Evolutionary conservation across 805 yeast genomes (phyloP).

Genomic region (Pichia thaimueangensis): DNA sequence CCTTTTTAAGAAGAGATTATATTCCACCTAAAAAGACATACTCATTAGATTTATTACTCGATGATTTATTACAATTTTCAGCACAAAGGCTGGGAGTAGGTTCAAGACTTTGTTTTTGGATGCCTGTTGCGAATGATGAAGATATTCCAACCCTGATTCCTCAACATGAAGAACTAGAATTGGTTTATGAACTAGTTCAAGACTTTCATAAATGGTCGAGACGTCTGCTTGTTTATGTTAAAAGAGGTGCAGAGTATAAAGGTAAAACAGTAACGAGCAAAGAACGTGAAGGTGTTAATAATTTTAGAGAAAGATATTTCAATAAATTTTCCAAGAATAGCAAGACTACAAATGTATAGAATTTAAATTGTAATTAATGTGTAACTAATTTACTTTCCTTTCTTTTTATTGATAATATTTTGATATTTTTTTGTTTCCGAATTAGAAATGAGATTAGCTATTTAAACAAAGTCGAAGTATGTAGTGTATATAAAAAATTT

Average conservation of each 20-base stretch:
- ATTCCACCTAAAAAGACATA: constrained; percentile 92
- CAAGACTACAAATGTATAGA: not conserved
- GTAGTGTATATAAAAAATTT: constrained; percentile 1
- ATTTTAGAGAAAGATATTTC: constrained; percentile 76
- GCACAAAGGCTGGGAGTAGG: constrained; percentile 61
- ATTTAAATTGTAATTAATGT: too few relatives aligned
- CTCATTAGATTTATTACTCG: constrained; percentile 66
- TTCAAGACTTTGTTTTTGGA: constrained; percentile 91
- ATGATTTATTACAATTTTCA: constrained; percentile 71
- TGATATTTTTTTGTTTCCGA: constrained; percentile 1
- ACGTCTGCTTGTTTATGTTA: constrained; percentile 72
- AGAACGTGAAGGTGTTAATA: constrained; percentile 41
- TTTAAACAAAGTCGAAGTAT: constrained; percentile 2
- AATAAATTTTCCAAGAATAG: constrained; percentile 40
- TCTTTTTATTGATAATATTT: not conserved
- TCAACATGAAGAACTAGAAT: constrained; percentile 63
- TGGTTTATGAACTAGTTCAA: constrained; percentile 73
- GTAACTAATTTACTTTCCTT: too few relatives aligned
- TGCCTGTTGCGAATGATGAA: constrained; percentile 94
- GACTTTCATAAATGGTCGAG: constrained; percentile 93
- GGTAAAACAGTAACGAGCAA: constrained; percentile 41
- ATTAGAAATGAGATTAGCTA: constrained; percentile 5
- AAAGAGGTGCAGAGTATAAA: constrained; percentile 44
- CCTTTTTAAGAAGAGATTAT: constrained; percentile 72
- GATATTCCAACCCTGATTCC: constrained; percentile 57